Base-by-base conservation (phyloP, 164 flowering plant species). In the Saururus chinensis region DNA sequence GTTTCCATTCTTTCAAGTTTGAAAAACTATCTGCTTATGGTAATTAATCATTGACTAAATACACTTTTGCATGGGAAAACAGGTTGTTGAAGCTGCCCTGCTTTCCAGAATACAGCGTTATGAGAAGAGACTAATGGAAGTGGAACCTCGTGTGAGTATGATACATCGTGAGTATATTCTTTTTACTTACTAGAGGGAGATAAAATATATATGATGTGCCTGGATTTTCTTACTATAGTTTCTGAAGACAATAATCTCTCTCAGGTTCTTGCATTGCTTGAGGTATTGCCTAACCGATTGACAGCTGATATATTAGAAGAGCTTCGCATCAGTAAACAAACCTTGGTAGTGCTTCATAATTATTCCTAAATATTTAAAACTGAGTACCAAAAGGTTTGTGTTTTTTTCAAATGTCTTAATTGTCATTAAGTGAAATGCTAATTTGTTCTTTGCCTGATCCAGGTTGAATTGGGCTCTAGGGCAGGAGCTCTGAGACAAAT, bases 91-190 rank as follows among this genome's bases (percentile, higher is more conserved):
- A 80, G 96, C 99, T 61, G 97, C 99, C 35, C 62, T 93, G 75
- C 79, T 84, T 69, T 93, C 99, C 59, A 77, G 96, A 62, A 79
- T 85, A 68, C 96, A 93, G 69, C 85, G 84, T 0, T 71, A 81
- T 69, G 99, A 93, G 71, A 81, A 73, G 63, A 84, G 77, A 72
- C 69, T 93, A 68, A 83, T 88, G 91, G 76, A 76, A 66, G 63
- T 93, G 77, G 99, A 90, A 86, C 99, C 99, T 74, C 88, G 89
- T 76, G 98, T 93, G 95, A 93, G 97, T 93, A 79, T 82, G 84
- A 63, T 42, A 74, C 77, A 72, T 74, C 80, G 84, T 77, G 81
- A 74, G 77, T 77, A 74, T 63, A 41, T 56, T 58, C 14, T 24
- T 55, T 24, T 4, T 55, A 24, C 13, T 55, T 21, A 4, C 25